A percentile compares a stretch with the other conserved stretches of the same genome.
phyloP scores from a whole-genome alignment of 495 filamentous ascomycete genomes.

The Neurospora sp. region DNA sequence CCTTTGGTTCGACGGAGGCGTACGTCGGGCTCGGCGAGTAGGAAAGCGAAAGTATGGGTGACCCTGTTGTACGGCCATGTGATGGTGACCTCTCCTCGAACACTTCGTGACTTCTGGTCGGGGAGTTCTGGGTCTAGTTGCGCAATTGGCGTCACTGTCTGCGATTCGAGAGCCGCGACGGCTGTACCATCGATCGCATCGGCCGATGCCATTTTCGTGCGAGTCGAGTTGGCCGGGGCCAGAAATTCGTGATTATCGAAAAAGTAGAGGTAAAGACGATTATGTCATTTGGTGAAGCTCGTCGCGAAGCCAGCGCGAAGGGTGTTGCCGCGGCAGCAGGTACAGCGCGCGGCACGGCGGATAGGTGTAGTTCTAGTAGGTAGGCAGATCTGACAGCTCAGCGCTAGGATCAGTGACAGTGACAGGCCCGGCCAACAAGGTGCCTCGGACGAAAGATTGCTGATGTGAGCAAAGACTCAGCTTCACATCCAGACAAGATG shows the following conservation, averaged over 20 bases:
- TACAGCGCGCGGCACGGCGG: neutral
- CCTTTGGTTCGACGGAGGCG: slow-evolving; percentile 68
- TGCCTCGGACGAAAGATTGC: neutral
- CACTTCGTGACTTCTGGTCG: slow-evolving; percentile 22
- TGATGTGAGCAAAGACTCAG: neutral
- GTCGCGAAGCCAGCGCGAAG: neutral
- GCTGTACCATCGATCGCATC: neutral
- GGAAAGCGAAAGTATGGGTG: slow-evolving; percentile 57
- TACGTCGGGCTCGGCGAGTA: slow-evolving; percentile 79
- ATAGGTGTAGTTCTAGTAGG: neutral
- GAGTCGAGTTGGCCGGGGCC: neutral
- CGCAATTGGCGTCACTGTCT: slow-evolving; percentile 44
- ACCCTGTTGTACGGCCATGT: slow-evolving; percentile 87
- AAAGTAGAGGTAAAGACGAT: neutral
- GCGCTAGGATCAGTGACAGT: neutral
- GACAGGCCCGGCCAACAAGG: neutral
- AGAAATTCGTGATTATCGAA: neutral
- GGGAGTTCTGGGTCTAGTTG: slow-evolving; percentile 50
- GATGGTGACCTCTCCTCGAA: slow-evolving; percentile 62
- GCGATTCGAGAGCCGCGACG: slow-evolving; percentile 10
- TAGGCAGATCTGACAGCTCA: neutral
- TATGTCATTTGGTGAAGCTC: neutral
- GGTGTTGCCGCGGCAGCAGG: neutral
- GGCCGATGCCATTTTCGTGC: slow-evolving; percentile 13
- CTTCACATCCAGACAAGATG: neutral